Evolutionary conservation across 306 rosid species (phyloP), one percentile per base, ranked within the genome.

Genomic region (Glycyrrhiza uralensis): DNA sequence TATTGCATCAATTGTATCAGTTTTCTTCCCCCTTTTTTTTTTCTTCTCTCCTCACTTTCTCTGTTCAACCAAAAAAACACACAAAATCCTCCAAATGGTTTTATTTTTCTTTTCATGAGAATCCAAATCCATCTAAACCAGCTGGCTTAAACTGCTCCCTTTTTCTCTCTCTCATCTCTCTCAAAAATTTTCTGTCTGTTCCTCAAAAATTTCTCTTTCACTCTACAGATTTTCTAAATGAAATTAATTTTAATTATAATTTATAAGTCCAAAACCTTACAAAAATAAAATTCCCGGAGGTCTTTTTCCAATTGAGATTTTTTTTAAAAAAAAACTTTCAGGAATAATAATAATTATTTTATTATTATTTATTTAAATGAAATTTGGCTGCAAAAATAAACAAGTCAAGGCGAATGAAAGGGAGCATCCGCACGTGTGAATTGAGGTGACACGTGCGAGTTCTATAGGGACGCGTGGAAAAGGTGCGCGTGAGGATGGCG

Each of bases 71-170:
- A 2, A 35, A 50, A 49, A 42, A 4, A 33, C 69, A 13, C 2
- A 42, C 3, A 15, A 84, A 84, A 64, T 26, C 22, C 50, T 15
- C 5, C n/a, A 50, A 74, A 45, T 19, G 26, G 46, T 30, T 14
- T 65, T 74, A 26, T 11, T 9, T 39, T 45, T 36, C 22, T 71
- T 62, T 14, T 55, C 18, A 18, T 49, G 51, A 79, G 61, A 66
- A 74, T 79, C 69, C 15, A 69, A 81, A 84, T 74, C 71, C 76
- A 84, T 68, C 74, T 58, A 74, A 67, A 72, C 69, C 69, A 51
- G 75, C 82, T 69, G 71, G 45, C 76, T 56, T 72, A 65, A 81
- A 76, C 62, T 41, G 20, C 65, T n/a, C 11, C 19, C 12, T 32
- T 18, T 14, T 35, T 35, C 45, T 39, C 75, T 18, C 54, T 68